These are phyloP conservation scores for Malus sieversii DNA, from an alignment of 306 rosid genomes.

Conservation along the genomic window DNA sequence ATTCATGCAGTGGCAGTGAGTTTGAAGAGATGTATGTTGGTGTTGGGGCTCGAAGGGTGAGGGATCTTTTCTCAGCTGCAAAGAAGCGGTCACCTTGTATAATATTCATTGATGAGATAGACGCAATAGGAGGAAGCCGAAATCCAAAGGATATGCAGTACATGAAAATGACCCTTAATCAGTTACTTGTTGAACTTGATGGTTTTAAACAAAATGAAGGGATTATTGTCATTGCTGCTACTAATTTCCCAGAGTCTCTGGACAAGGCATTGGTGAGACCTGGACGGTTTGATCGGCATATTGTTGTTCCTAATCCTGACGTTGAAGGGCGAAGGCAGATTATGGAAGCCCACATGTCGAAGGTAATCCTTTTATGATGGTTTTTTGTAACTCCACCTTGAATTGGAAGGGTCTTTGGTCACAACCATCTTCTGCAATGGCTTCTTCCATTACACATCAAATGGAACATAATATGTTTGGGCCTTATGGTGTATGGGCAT, in stretches of 20 bases:
- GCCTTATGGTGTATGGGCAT: neutral
- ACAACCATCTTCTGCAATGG: neutral
- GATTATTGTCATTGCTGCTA: constrained; percentile 90
- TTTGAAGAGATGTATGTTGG: constrained; percentile 95
- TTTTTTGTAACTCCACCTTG: neutral
- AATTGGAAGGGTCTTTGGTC: neutral
- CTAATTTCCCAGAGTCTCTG: constrained; percentile 80
- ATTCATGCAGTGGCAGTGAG: constrained; percentile 90
- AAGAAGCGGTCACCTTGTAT: constrained; percentile 87
- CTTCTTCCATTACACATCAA: neutral
- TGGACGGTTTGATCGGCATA: constrained; percentile 88
- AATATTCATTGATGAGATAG: constrained; percentile 90
- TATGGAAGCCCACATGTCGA: constrained; percentile 79
- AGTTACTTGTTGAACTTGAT: constrained; percentile 87
- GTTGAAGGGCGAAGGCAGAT: constrained; percentile 95
- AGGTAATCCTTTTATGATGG: constrained; percentile 40
- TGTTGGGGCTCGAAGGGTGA: constrained; percentile 94
- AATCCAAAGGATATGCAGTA: constrained; percentile 70
- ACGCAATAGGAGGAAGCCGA: constrained; percentile 88
- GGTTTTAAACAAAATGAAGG: constrained; percentile 97
- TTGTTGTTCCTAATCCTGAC: constrained; percentile 89
- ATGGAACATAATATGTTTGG: neutral
- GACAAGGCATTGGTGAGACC: constrained; percentile 95
- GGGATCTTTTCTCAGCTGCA: constrained; percentile 86
- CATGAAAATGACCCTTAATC: constrained; percentile 86